These are phyloP conservation scores for Tuctoria greenei DNA, from an alignment of 176 grass and related monocot species.

Conservation along the genomic window DNA sequence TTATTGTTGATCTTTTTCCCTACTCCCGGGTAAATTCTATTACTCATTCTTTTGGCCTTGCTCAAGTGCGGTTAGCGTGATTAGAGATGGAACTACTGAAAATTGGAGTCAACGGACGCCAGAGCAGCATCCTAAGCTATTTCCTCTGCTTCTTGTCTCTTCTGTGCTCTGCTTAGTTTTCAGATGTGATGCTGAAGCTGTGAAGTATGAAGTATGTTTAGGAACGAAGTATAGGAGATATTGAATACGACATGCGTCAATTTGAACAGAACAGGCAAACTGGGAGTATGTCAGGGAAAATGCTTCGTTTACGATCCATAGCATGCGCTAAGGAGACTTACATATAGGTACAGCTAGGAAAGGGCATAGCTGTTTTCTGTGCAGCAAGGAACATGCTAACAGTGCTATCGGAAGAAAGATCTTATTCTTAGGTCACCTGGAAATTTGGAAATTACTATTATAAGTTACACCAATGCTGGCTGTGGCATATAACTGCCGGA, in stretches of 20 bases:
- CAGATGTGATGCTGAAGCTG: not conserved
- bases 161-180: not conserved
- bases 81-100: not conserved
- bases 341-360: not conserved
- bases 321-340: not conserved
- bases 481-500: constrained; percentile 1
- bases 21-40: not conserved
- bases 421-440: not conserved
- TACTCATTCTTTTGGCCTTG: not conserved
- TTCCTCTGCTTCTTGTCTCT: not conserved
- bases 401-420: constrained; percentile 7
- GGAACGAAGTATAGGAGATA: not conserved
- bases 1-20: not conserved
- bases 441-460: constrained; percentile 27
- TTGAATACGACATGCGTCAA: not conserved
- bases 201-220: not conserved
- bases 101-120: not conserved
- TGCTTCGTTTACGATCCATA: constrained; percentile 14
- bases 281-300: not conserved
- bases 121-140: not conserved
- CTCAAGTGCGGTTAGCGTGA: not conserved
- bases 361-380: constrained; percentile 21
- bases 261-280: not conserved
- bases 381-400: not conserved
- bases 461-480: constrained; percentile 5